phyloP scores from a whole-genome alignment of 768 basidiomycete genomes.

The Boletus rubescentipes region DNA sequence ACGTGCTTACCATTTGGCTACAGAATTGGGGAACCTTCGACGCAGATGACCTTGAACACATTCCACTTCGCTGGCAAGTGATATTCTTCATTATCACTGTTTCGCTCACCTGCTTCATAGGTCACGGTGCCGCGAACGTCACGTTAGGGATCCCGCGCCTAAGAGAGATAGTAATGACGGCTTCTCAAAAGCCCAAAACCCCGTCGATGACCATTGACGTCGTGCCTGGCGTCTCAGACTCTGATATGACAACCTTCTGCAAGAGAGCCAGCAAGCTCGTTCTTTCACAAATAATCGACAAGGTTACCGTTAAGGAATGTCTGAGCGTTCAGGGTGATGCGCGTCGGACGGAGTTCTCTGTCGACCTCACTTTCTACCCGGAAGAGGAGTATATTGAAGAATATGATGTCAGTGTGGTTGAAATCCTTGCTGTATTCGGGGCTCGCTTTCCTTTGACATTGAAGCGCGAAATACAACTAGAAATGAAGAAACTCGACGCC shows the following conservation, averaged over 20 bases:
- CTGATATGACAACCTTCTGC: conserved; percentile 75
- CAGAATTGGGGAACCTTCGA: conserved; percentile 97
- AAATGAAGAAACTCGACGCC: conserved; percentile 82
- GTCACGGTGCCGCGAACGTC: conserved; percentile 98
- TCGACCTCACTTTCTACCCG: conserved; percentile 85
- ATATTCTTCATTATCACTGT: neutral
- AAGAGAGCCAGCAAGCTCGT: conserved; percentile 84
- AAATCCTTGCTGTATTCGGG: conserved; percentile 72
- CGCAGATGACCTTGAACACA: conserved; percentile 99
- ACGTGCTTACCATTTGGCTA: neutral
- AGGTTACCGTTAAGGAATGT: conserved; percentile 76
- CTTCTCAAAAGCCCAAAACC: conserved; percentile 92
- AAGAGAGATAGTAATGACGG: conserved; percentile 99
- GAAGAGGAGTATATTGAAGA: conserved; percentile 78
- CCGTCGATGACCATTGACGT: conserved; percentile 93
- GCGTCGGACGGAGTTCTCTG: conserved; percentile 75
- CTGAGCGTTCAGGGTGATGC: conserved; percentile 64
- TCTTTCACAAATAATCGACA: conserved; percentile 85
- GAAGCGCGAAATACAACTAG: conserved; percentile 81
- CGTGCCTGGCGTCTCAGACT: conserved; percentile 46
- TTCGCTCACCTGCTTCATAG: conserved; percentile 39
- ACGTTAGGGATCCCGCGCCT: conserved; percentile 98
- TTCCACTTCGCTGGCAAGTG: conserved; percentile 95
- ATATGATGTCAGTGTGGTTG: conserved; percentile 69
- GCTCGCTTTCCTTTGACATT: conserved; percentile 75